Percentiles rank a stretch among this genome's conserved stretches.
These are phyloP conservation scores for Candida germanica DNA, from an alignment of 805 yeast species.

Conservation along the genomic window DNA sequence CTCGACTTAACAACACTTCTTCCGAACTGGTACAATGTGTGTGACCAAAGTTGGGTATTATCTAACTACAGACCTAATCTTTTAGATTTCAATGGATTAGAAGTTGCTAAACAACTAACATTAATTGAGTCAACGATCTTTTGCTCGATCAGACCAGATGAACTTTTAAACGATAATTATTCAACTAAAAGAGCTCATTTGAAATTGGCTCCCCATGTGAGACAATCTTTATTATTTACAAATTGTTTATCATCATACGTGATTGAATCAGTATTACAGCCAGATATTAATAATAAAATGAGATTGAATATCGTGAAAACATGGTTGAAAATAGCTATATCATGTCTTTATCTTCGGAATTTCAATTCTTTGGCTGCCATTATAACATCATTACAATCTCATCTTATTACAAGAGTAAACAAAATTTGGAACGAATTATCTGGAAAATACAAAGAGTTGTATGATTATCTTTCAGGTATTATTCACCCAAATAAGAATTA, in stretches of 20 bases:
- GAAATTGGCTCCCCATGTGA: slow-evolving; percentile 61
- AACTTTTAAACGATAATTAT: slow-evolving; percentile 62
- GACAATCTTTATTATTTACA: slow-evolving; percentile 61
- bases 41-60: slow-evolving; percentile 58
- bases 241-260: slow-evolving; percentile 71
- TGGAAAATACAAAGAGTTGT: slow-evolving; percentile 58
- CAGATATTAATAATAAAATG: slow-evolving; percentile 44
- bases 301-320: slow-evolving; percentile 56
- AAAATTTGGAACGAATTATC: slow-evolving; percentile 57
- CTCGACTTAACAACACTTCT: slow-evolving; percentile 35
- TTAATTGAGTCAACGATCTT: slow-evolving; percentile 67
- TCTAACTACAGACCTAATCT: slow-evolving; percentile 51
- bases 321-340: slow-evolving; percentile 73
- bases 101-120: slow-evolving; percentile 74
- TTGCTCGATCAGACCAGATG: slow-evolving; percentile 60
- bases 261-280: slow-evolving; percentile 62
- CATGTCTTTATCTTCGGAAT: slow-evolving; percentile 69
- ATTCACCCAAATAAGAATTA: slow-evolving; percentile 76
- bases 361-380: slow-evolving; percentile 79
- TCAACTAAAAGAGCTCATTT: slow-evolving; percentile 57
- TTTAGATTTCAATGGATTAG: slow-evolving; percentile 63
- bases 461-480: slow-evolving; percentile 61
- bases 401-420: slow-evolving; percentile 61
- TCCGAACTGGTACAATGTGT: slow-evolving; percentile 47
- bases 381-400: slow-evolving; percentile 72